Evolutionary conservation across 2,329 filamentous ascomycete species (phyloP).

Genomic region (Purpureocillium takamizusanense): DNA sequence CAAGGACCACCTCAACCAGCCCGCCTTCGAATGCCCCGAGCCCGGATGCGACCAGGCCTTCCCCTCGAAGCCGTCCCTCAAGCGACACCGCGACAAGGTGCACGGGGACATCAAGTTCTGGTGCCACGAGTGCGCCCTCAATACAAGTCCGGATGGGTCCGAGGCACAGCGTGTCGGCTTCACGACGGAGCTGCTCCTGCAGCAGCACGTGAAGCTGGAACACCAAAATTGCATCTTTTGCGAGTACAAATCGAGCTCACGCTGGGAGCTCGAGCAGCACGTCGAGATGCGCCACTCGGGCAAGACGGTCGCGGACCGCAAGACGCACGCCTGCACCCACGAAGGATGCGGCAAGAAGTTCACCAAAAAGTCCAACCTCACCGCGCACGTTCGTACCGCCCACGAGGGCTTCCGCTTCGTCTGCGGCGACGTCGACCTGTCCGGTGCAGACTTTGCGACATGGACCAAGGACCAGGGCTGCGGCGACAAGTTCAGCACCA

Average conservation of each 20-base stretch:
- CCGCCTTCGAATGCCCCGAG: slow-evolving; percentile 62
- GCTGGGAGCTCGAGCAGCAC: slow-evolving; percentile 64
- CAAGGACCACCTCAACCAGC: slow-evolving; percentile 61
- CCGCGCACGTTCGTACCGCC: slow-evolving; percentile 65
- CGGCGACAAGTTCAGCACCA: slow-evolving; percentile 66
- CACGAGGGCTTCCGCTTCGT: slow-evolving; percentile 71
- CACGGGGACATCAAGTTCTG: slow-evolving; percentile 66
- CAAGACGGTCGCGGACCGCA: slow-evolving; percentile 51
- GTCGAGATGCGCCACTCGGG: slow-evolving; percentile 68
- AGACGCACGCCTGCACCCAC: slow-evolving; percentile 57
- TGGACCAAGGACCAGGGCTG: slow-evolving; percentile 66
- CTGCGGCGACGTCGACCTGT: slow-evolving; percentile 64
- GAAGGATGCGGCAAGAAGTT: slow-evolving; percentile 67
- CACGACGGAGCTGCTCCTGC: slow-evolving; percentile 60
- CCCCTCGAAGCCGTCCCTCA: slow-evolving; percentile 62
- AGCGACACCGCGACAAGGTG: slow-evolving; percentile 58
- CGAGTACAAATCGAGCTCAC: slow-evolving; percentile 55
- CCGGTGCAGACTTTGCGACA: slow-evolving; percentile 42
- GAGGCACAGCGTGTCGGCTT: slow-evolving; percentile 51
- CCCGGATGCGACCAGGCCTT: slow-evolving; percentile 58
- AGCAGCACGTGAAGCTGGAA: slow-evolving; percentile 61
- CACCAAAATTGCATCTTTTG: slow-evolving; percentile 75
- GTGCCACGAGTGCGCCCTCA: slow-evolving; percentile 61
- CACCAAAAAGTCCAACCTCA: slow-evolving; percentile 75
- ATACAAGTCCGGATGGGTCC: slow-evolving; percentile 27